These are phyloP conservation scores for Sclerospora graminicola DNA, from an alignment of 352 stramenopile genomes.

Conservation along the genomic window DNA sequence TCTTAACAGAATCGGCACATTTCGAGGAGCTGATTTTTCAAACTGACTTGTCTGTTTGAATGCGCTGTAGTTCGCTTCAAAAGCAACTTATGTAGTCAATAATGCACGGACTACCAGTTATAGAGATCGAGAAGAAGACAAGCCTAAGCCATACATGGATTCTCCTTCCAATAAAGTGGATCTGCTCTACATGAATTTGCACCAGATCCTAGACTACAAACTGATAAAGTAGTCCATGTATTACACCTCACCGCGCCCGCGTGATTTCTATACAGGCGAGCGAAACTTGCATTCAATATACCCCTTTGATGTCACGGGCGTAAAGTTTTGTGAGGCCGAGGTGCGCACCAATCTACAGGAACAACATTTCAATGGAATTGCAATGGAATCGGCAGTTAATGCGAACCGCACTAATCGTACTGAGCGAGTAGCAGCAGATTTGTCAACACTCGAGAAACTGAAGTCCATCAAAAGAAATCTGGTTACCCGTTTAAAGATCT, in stretches of 20 bases:
- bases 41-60: conserved; percentile 16
- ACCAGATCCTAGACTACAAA: conserved; percentile 34
- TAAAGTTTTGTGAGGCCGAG: conserved; percentile 22
- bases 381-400: conserved; percentile 17
- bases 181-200: conserved; percentile 40
- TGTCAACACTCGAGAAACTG: conserved; percentile 15
- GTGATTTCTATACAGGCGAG: conserved; percentile 31
- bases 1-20: conserved; percentile 23
- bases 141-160: conserved; percentile 6
- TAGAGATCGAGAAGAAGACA: conserved; percentile 17
- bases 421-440: conserved; percentile 14
- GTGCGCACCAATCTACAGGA: conserved; percentile 20
- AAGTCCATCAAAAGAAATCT: conserved; percentile 3
- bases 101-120: conserved; percentile 20
- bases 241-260: conserved; percentile 22
- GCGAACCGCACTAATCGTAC: conserved; percentile 3
- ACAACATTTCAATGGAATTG: conserved; percentile 22
- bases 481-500: conserved; percentile 9
- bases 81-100: conserved; percentile 15
- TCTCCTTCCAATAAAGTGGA: conserved; percentile 14
- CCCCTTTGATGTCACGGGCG: conserved; percentile 25
- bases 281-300: conserved; percentile 24
- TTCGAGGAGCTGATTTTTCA: conserved; percentile 12
- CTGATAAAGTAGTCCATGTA: conserved; percentile 23
- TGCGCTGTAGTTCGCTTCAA: conserved; percentile 8